Conservation (phyloP, 768 basidiomycete species). For the Amanita pseudoporphyria region DNA sequence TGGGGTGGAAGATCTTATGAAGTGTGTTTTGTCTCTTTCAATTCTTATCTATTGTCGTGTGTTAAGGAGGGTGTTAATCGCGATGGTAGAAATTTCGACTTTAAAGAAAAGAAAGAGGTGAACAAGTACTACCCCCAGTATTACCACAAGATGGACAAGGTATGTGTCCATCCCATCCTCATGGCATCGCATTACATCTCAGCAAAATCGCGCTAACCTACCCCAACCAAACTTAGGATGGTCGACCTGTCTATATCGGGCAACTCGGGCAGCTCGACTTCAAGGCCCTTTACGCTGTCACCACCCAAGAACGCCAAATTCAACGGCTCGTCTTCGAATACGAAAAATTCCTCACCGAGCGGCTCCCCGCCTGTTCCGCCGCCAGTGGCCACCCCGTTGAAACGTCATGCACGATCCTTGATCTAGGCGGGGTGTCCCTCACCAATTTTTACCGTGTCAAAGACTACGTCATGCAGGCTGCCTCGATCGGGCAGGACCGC, state of each 20-base stretch:
- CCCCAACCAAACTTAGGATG: constrained; percentile 48
- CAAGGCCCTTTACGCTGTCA: constrained; percentile 68
- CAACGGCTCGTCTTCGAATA: constrained; percentile 88
- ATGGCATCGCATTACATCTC: neutral
- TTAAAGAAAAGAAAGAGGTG: constrained; percentile 73
- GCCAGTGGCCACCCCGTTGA: constrained; percentile 82
- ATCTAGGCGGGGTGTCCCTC: constrained; percentile 64
- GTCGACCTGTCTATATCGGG: constrained; percentile 93
- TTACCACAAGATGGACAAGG: constrained; percentile 95
- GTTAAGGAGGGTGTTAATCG: neutral
- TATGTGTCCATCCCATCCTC: constrained; percentile 25
- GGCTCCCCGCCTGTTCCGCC: constrained; percentile 69
- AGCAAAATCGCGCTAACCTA: neutral
- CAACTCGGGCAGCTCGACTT: constrained; percentile 86
- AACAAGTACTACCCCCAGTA: constrained; percentile 93
- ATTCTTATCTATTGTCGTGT: constrained; percentile 1
- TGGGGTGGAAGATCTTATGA: constrained; percentile 63
- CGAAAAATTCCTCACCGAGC: constrained; percentile 75
- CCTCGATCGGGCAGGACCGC: constrained; percentile 77
- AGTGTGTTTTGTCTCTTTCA: constrained; percentile 30
- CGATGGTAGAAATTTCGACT: constrained; percentile 64
- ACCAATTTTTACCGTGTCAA: constrained; percentile 85
- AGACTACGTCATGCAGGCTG: constrained; percentile 75
- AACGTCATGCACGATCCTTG: constrained; percentile 96
- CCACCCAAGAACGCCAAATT: constrained; percentile 81